phyloP scores from a whole-genome alignment of 2,329 filamentous ascomycete genomes.

The Aspergillus proliferans region DNA sequence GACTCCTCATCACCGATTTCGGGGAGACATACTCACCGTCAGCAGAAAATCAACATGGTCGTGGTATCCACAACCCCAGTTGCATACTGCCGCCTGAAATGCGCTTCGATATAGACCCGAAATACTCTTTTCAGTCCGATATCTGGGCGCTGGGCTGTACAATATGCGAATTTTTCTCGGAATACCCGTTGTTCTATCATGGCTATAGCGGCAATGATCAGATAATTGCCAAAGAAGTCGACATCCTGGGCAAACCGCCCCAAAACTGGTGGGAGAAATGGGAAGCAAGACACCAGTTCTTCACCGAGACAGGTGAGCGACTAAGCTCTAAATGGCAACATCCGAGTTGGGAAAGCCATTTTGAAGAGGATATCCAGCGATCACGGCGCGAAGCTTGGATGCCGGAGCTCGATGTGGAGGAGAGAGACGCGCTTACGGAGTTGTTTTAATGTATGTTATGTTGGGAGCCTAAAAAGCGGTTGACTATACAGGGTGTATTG shows the following conservation, averaged over 20 bases:
- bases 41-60: conserved; percentile 13
- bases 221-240: conserved; percentile 7
- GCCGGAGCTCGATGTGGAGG: conserved; percentile 14
- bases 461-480: conserved; percentile 23
- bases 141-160: conserved; percentile 22
- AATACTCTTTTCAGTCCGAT: conserved; percentile 19
- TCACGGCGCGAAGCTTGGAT: conserved; percentile 8
- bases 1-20: conserved; percentile 28
- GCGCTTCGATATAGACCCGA: conserved; percentile 5
- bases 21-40: conserved; percentile 13
- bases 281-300: conserved; percentile 2
- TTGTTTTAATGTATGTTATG: conserved; percentile 27
- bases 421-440: conserved; percentile 22
- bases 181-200: conserved; percentile 13
- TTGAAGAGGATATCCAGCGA: conserved; percentile 13
- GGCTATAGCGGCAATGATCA: conserved; percentile 8
- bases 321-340: no score
- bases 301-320: no score
- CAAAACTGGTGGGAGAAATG: conserved; percentile 13
- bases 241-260: conserved; percentile 15
- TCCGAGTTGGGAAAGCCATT: neutral
- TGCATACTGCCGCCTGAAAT: conserved; percentile 12
- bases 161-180: conserved; percentile 24
- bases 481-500: conserved; percentile 23
- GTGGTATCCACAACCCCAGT: conserved; percentile 17